These are phyloP conservation scores for Puya raimondii DNA, from an alignment of 176 grass and related monocot genomes.

Conservation along the genomic window DNA sequence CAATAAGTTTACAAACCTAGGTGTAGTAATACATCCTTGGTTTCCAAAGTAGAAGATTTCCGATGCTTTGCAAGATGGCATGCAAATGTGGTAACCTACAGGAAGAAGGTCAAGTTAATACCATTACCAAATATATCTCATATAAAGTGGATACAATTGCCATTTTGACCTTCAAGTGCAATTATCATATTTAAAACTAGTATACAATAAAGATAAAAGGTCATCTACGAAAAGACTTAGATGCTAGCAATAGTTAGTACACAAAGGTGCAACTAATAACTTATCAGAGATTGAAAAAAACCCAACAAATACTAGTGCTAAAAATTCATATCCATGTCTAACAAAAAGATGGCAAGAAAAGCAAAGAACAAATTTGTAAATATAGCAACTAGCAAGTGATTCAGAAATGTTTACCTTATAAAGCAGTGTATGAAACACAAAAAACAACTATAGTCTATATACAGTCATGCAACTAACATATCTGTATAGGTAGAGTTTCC, in stretches of 20 bases:
- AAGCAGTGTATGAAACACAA: background rate
- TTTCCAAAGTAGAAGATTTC: conserved; percentile 74
- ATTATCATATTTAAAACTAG: conserved; percentile 10
- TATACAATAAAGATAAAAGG: background rate
- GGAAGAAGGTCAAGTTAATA: conserved; percentile 14
- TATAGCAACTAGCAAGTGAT: too few relatives aligned
- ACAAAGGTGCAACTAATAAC: background rate
- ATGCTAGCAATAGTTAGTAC: background rate
- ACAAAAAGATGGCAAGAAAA: too few relatives aligned
- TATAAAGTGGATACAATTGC: background rate
- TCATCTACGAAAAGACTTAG: conserved; percentile 1
- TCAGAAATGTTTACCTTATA: background rate
- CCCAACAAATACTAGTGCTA: background rate
- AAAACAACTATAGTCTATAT: background rate
- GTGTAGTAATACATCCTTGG: conserved; percentile 83
- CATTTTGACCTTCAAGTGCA: conserved; percentile 2
- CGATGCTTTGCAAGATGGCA: conserved; percentile 85
- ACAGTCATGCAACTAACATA: background rate
- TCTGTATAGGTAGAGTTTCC: background rate
- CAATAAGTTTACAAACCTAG: conserved; percentile 40
- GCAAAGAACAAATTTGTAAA: too few relatives aligned
- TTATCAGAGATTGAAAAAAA: background rate
- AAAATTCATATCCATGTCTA: background rate
- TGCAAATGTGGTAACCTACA: conserved; percentile 78
- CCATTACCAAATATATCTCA: conserved; percentile 15